Base-by-base conservation (phyloP, 768 basidiomycete species). In the Tricholoma terreum region DNA sequence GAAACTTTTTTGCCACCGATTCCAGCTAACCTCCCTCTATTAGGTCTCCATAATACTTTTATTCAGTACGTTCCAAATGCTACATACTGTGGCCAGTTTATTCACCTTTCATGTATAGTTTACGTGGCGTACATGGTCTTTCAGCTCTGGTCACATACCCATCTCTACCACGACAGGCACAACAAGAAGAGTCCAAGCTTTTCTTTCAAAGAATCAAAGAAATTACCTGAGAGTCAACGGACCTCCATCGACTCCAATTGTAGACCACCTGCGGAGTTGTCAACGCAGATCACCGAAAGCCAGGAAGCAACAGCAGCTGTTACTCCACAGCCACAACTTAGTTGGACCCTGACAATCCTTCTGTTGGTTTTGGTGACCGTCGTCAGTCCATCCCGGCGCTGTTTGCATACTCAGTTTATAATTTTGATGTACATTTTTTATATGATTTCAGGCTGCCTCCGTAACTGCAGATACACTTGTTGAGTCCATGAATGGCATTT, bases 401-500 rank as follows among this genome's bases (percentile, higher is more conserved):
- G 31, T 40, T 38, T 52, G 7, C 15, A 31, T 17, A 6, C n/a
- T 30, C 21, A 12, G 52, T 54, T 35, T 38, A 33, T 46, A 36
- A 35, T 17, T 38, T 38, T 43, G 27, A 40, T 1, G 19, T 14
- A 22, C 19, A 30, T 40, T 1, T 21, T 36, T 38, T 48, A n/a
- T n/a, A 27, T 27, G 2, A 27, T 30, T 21, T 6, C 61, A 86
- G 85, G 66, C 77, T 19, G 80, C 86, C 6, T 80, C 81, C 3
- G 68, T 84, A 2, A 84, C 80, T 8, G 84, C 84, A 1, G 85
- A 86, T 50, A 79, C 77, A 71, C 77, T 98, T 12, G 93, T 98
- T 7, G 85, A 84, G 65, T 86, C 89, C 7, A 92, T 97, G 83
- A 83, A 93, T 66, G 86, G 84, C 36, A 77, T 96, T 52, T 87